Evolutionary conservation across 495 filamentous ascomycete species (phyloP).

Genomic region (Evernia prunastri): DNA sequence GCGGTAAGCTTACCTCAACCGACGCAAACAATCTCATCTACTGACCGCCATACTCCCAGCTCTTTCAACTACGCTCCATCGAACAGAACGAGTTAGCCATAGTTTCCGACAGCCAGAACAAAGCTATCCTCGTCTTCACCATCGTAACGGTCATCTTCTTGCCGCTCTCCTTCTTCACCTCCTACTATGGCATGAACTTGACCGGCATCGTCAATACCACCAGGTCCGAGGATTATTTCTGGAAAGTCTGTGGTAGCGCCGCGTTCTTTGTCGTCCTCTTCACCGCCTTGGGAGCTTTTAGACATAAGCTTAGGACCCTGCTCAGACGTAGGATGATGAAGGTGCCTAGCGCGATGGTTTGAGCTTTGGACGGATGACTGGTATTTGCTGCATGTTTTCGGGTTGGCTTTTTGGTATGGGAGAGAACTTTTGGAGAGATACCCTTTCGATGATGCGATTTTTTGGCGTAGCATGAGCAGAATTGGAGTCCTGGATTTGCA

Average conservation of each 20-base stretch:
- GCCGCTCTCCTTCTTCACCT: slow-evolving; percentile 32
- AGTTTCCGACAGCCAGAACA: slow-evolving; percentile 29
- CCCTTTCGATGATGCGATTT: not conserved
- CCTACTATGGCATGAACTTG: slow-evolving; percentile 37
- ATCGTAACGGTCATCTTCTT: slow-evolving; percentile 31
- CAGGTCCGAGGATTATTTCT: slow-evolving; percentile 25
- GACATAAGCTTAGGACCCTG: slow-evolving; percentile 17
- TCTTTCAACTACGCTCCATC: slow-evolving; percentile 31
- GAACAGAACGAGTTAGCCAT: slow-evolving; percentile 33
- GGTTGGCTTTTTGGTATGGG: not conserved
- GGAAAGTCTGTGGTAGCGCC: slow-evolving; percentile 30
- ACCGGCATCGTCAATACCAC: slow-evolving; percentile 24
- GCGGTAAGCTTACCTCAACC: slow-evolving; percentile 14
- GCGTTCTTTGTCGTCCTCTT: slow-evolving; percentile 26
- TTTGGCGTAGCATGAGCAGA: not conserved
- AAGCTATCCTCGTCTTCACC: slow-evolving; percentile 31
- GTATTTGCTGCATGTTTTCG: not conserved
- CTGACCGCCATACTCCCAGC: slow-evolving; percentile 11
- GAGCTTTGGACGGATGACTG: not conserved
- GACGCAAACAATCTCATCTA: not conserved
- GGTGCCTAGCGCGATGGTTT: slow-evolving; percentile 8
- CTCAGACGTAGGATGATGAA: slow-evolving; percentile 14
- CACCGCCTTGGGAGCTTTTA: slow-evolving; percentile 22
- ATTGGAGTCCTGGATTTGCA: not conserved
- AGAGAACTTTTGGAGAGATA: not conserved